Percentiles rank a stretch among this genome's conserved stretches.
phyloP scores from a whole-genome alignment of 1,284 basidiomycete genomes.

The Cutaneotrichosporon sp. region DNA sequence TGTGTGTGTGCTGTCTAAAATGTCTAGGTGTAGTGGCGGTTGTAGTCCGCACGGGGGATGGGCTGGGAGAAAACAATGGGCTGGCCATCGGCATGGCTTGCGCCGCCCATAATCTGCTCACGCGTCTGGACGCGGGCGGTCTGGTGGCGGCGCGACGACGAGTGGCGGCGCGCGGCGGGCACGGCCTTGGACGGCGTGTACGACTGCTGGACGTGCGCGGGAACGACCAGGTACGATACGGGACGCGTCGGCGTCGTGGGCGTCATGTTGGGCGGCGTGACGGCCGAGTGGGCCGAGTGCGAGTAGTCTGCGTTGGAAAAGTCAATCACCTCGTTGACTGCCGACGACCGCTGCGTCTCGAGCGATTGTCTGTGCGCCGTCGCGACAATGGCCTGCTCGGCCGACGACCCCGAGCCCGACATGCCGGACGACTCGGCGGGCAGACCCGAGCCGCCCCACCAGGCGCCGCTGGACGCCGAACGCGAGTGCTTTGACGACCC shows the following conservation, averaged over 20 bases:
- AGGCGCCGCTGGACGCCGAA: not conserved
- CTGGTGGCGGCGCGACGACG: constrained; percentile 9
- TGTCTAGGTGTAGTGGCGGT: too few species aligned
- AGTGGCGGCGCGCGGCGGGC: not conserved
- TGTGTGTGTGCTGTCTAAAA: too few species aligned
- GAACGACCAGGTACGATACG: not conserved
- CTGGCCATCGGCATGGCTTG: not conserved
- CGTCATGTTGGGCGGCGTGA: constrained; percentile 1
- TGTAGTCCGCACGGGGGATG: too few species aligned
- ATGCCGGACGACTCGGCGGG: not conserved
- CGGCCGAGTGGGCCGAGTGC: not conserved
- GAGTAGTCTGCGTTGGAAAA: not conserved
- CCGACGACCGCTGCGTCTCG: constrained; percentile 32
- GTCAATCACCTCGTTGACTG: constrained; percentile 19
- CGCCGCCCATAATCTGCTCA: constrained; percentile 7
- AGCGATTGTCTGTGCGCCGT: constrained; percentile 39
- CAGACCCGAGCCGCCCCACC: constrained; percentile 1
- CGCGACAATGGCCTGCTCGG: constrained; percentile 34
- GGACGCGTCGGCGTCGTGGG: not conserved
- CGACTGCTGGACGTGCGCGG: not conserved
- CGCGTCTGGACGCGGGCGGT: constrained; percentile 9
- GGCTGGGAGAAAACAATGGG: too few species aligned
- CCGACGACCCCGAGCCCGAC: constrained; percentile 1
- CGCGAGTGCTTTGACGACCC: not conserved
- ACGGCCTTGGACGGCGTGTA: constrained; percentile 1